Evolutionary conservation across 805 yeast species (phyloP), one percentile per base, ranked within the genome.

Genomic region (Monosporozyma aerobia): DNA sequence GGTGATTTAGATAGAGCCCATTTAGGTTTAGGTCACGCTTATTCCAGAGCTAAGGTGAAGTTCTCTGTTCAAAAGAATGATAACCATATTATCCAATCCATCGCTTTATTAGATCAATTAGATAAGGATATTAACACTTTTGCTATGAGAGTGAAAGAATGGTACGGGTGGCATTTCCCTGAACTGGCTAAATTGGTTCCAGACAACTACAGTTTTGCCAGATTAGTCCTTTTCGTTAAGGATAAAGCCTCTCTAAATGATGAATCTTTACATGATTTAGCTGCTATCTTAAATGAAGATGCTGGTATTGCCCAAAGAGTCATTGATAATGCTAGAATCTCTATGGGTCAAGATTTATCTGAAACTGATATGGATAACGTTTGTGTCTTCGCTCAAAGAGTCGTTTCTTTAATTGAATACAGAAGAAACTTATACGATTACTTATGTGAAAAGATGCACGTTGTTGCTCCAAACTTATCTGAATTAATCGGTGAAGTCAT

Each of bases 121-220:
- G 99, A 94, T 76, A 95, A 95, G 77, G 99, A 94, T 71, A 86
- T 94, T 73, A 94, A 94, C 78, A 90, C 97, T 55, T 94, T 87
- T 71, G 85, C 97, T 54, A 90, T 90, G 97, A 83, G 97, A 74
- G 94, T 87, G 60, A 88, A 90, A 77, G 97, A 90, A 75, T 90
- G 97, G 97, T 90, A 90, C 75, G 95, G 96, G 64, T 90, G 97
- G 97, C 97, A 90, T 71, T 90, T 94, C 83, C 97, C 97, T 54
- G 97, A 90, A 76, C 81, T 90, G 74, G 94, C 95, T 63, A 87
- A 86, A 74, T 80, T 90, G 64, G 95, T 87, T 51, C 82, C 88
- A 61, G 97, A 90, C 73, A 90, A 89, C 78, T 87, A 86, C 76
- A 75, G 78, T 57, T 90, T 79, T 72, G 96, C 97, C 61, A 82